These are phyloP conservation scores for Psophocarpus tetragonolobus DNA, from an alignment of 306 rosid genomes.

Conservation along the genomic window DNA sequence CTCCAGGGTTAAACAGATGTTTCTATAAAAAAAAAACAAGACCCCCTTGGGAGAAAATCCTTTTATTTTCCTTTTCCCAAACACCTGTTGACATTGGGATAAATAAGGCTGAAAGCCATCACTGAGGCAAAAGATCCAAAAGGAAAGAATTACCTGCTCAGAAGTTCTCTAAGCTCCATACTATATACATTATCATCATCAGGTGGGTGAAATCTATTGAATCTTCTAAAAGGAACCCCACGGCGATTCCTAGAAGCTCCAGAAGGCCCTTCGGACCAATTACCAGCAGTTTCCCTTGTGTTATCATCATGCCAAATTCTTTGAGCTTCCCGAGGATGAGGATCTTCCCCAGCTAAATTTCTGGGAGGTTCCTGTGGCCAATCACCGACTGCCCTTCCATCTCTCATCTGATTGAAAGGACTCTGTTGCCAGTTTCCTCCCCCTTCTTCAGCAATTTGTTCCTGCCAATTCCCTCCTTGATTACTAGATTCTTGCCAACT, in stretches of 20 bases:
- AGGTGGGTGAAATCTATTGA: slow-evolving; percentile 91
- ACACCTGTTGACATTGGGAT: neutral
- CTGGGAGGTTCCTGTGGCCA: slow-evolving; percentile 69
- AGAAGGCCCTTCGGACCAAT: slow-evolving; percentile 86
- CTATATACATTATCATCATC: slow-evolving; percentile 98
- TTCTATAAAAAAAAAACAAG: neutral
- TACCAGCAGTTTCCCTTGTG: slow-evolving; percentile 71
- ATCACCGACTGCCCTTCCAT: slow-evolving; percentile 54
- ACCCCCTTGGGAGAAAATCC: neutral
- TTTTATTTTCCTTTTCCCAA: neutral
- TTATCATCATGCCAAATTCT: slow-evolving; percentile 69
- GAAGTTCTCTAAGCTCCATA: slow-evolving; percentile 98
- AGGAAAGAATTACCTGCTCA: slow-evolving; percentile 75
- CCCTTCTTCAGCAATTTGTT: slow-evolving; percentile 59
- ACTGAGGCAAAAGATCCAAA: slow-evolving; percentile 2
- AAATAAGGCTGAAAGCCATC: slow-evolving; percentile 28
- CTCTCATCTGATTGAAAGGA: slow-evolving; percentile 70
- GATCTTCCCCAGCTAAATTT: slow-evolving; percentile 62
- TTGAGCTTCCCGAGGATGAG: slow-evolving; percentile 59
- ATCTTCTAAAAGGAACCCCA: slow-evolving; percentile 70
- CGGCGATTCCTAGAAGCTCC: slow-evolving; percentile 78
- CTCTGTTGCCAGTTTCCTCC: slow-evolving; percentile 74
- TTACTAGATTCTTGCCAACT: slow-evolving; percentile 71
- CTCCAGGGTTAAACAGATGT: neutral
- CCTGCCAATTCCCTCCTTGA: slow-evolving; percentile 69